A percentile compares a stretch with the other conserved stretches of the same genome.
phyloP scores from a whole-genome alignment of 768 basidiomycete species.

The Termitomyces sp. region DNA sequence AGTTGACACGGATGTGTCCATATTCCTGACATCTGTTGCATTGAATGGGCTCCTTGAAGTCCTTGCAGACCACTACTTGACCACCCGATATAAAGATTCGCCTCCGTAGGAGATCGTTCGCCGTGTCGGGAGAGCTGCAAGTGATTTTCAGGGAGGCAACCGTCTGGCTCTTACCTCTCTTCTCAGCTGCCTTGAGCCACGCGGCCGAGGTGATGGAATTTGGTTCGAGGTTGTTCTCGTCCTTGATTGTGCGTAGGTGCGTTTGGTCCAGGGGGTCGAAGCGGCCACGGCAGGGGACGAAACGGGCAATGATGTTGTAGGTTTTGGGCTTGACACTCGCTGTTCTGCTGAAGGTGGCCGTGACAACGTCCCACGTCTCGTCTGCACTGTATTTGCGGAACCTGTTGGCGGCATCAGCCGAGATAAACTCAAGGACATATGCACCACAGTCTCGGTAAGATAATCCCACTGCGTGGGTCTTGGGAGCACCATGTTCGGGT shows the following conservation, averaged over 20 bases:
- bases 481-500: not conserved
- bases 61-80: not conserved
- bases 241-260: not conserved
- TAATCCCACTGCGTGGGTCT: not conserved
- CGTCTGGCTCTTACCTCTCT: not conserved
- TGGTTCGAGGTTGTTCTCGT: not conserved
- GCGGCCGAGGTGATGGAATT: not conserved
- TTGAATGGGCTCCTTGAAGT: not conserved
- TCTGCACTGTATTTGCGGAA: not conserved
- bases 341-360: not conserved
- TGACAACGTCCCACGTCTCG: too few species aligned
- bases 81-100: not conserved
- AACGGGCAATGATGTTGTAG: not conserved
- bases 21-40: not conserved
- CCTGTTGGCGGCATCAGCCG: not conserved
- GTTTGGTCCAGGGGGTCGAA: not conserved
- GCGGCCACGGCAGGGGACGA: not conserved
- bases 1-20: not conserved
- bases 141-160: not conserved
- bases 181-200: not conserved
- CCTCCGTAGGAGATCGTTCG: not conserved
- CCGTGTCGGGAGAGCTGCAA: not conserved
- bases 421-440: not conserved
- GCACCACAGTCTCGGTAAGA: not conserved
- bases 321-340: not conserved